Conservation (phyloP, 1,284 basidiomycete species). For the Bondarzewia mesenterica region DNA sequence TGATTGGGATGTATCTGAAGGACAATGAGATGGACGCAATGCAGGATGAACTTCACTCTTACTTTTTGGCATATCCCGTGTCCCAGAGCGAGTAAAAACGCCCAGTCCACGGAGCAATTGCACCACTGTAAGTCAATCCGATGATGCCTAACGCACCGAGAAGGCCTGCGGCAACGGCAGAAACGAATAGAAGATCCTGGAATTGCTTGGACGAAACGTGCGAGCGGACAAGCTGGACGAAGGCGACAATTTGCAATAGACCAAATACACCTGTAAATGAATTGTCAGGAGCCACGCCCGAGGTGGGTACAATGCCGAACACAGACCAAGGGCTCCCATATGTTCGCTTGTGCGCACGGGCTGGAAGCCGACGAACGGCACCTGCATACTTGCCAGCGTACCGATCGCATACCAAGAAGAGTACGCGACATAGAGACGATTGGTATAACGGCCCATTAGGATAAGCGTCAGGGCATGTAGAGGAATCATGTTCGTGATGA, state of each 20-base stretch:
- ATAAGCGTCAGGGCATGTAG: slow-evolving; percentile 90
- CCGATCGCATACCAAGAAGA: slow-evolving; percentile 98
- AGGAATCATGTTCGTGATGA: slow-evolving; percentile 99
- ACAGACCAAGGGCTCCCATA: slow-evolving; percentile 90
- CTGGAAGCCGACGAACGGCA: slow-evolving; percentile 98
- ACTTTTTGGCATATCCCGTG: slow-evolving; percentile 98
- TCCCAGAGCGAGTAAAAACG: slow-evolving; percentile 99
- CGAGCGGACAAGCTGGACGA: slow-evolving; percentile 82
- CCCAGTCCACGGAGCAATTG: slow-evolving; percentile 98
- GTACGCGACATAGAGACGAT: slow-evolving; percentile 90
- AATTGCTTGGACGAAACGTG: slow-evolving; percentile 94
- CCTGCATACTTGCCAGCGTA: slow-evolving; percentile 97
- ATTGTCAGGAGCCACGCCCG: slow-evolving; percentile 5
- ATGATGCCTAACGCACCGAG: slow-evolving; percentile 69
- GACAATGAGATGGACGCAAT: slow-evolving; percentile 1
- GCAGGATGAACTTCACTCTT: slow-evolving; percentile 13
- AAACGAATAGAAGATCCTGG: slow-evolving; percentile 68
- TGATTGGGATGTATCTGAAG: slow-evolving; percentile 88
- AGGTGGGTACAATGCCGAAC: slow-evolving; percentile 1
- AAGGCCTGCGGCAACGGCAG: slow-evolving; percentile 66
- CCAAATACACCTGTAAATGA: slow-evolving; percentile 77
- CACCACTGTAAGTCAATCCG: slow-evolving; percentile 85
- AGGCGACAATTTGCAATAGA: slow-evolving; percentile 93
- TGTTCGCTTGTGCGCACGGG: slow-evolving; percentile 98
- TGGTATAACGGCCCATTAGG: slow-evolving; percentile 95